Percentiles rank a stretch among this genome's conserved stretches.
These are phyloP conservation scores for Phoenix roebelenii DNA, from an alignment of 176 grass and related monocot genomes.

Conservation along the genomic window DNA sequence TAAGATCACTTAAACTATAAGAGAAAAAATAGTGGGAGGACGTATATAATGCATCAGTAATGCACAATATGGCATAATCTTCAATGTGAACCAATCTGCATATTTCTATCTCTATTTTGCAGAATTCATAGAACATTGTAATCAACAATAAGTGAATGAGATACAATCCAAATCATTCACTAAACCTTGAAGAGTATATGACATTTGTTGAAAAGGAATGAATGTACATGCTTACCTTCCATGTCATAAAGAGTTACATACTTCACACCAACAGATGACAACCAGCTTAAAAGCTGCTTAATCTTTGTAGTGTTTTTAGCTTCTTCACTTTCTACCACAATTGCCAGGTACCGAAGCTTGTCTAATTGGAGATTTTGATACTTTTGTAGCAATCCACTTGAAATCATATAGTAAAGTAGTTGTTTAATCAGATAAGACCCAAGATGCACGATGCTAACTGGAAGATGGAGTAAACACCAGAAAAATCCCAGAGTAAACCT, in stretches of 20 bases:
- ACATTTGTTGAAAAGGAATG: no score
- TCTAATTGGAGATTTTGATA: constrained; percentile 47
- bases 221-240: constrained; percentile 34
- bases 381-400: constrained; percentile 46
- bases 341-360: constrained; percentile 45
- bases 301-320: constrained; percentile 56
- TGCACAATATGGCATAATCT: no score
- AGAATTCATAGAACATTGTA: no score
- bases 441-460: constrained; percentile 36
- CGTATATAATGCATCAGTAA: no score
- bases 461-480: constrained; percentile 53
- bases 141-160: no score
- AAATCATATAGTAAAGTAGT: constrained; percentile 56
- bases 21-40: no score
- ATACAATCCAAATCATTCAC: no score
- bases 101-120: no score
- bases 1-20: no score
- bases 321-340: constrained; percentile 89
- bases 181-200: no score
- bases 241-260: constrained; percentile 75
- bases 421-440: constrained; percentile 41
- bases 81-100: no score
- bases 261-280: constrained; percentile 48
- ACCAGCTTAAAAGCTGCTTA: constrained; percentile 50
- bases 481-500: constrained; percentile 46